Evolutionary conservation across 2,329 filamentous ascomycete genomes (phyloP).

Genomic region (Metarhizium robertsii): DNA sequence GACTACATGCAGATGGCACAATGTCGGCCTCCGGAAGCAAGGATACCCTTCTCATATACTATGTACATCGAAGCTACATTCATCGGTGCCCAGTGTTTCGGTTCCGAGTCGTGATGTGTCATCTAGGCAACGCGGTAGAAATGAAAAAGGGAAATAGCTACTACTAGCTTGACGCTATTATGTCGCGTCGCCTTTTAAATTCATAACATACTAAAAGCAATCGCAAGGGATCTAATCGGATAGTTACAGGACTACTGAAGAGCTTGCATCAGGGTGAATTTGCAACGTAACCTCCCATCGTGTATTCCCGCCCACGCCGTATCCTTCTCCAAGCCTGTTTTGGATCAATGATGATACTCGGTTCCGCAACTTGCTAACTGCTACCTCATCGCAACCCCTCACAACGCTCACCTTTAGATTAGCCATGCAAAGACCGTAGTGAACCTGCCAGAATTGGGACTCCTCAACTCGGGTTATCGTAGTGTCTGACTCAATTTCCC

Average conservation of each 20-base stretch:
- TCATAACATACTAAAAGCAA: background rate
- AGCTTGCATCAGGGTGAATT: constrained; percentile 38
- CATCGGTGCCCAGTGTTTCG: background rate
- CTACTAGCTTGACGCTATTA: background rate
- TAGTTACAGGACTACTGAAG: constrained; percentile 7
- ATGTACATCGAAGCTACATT: background rate
- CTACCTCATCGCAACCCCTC: constrained; percentile 57
- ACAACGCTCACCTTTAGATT: constrained; percentile 73
- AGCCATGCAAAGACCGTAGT: constrained; percentile 94
- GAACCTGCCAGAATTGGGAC: constrained; percentile 96
- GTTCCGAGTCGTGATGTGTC: background rate
- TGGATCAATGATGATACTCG: constrained; percentile 71
- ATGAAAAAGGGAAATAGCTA: background rate
- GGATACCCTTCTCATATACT: background rate
- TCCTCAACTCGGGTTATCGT: constrained; percentile 72
- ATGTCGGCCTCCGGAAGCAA: background rate
- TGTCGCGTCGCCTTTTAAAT: background rate
- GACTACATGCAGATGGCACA: background rate
- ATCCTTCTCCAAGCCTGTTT: constrained; percentile 79
- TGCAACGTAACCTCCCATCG: constrained; percentile 93
- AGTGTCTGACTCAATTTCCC: constrained; percentile 75
- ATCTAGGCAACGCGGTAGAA: background rate
- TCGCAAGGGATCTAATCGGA: background rate
- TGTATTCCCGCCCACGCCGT: constrained; percentile 67
- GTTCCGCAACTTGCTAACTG: constrained; percentile 63